Evolutionary conservation across 129 eudicot genomes (phyloP).

Genomic region (Escallonia rubra): DNA sequence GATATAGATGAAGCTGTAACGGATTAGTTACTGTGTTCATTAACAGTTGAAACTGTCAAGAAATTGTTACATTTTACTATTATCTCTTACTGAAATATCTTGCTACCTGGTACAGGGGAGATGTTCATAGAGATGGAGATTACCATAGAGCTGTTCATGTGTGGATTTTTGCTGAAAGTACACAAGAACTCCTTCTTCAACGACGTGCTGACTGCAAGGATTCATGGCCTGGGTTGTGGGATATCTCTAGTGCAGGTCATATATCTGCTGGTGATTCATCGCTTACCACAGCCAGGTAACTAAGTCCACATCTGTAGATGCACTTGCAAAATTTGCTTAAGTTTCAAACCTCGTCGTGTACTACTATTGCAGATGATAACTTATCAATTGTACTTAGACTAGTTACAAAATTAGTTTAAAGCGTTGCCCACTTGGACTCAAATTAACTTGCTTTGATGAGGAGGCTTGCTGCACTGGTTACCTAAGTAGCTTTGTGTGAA

Average conservation of each 20-base stretch:
- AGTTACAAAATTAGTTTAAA: conserved; percentile 1
- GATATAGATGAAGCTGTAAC: background rate
- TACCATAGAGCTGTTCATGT: conserved; percentile 94
- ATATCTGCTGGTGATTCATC: conserved; percentile 90
- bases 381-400: background rate
- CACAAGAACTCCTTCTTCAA: conserved; percentile 78
- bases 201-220: conserved; percentile 80
- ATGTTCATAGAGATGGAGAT: conserved; percentile 85
- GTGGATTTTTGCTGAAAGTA: conserved; percentile 91
- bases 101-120: conserved; percentile 42
- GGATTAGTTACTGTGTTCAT: background rate
- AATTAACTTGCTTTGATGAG: no score
- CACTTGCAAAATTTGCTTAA: background rate
- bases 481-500: no score
- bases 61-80: background rate
- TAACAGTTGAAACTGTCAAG: background rate
- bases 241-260: conserved; percentile 96
- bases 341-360: background rate
- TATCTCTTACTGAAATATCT: background rate
- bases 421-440: background rate
- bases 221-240: conserved; percentile 96
- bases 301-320: conserved; percentile 3
- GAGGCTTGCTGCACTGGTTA: no score
- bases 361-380: background rate
- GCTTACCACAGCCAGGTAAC: conserved; percentile 68